These are phyloP conservation scores for Boletellus sp. DNA, from an alignment of 768 basidiomycete species.

Conservation along the genomic window DNA sequence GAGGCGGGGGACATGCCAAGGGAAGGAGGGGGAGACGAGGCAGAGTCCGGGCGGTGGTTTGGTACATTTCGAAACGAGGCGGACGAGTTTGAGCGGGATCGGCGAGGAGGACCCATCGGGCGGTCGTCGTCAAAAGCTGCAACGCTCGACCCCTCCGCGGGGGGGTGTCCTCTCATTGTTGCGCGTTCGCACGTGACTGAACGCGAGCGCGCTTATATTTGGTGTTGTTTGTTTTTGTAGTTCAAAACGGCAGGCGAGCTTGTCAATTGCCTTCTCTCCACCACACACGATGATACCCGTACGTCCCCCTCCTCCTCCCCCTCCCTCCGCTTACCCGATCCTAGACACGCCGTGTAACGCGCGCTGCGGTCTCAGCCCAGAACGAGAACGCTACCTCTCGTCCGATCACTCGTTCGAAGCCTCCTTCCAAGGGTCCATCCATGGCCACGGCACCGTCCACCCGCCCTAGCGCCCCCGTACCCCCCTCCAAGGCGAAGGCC, in stretches of 20 bases:
- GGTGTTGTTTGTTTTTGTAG: slow-evolving; percentile 30
- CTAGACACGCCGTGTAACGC: slow-evolving; percentile 64
- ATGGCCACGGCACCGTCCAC: slow-evolving; percentile 35
- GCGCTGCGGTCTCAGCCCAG: slow-evolving; percentile 48
- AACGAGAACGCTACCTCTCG: slow-evolving; percentile 72
- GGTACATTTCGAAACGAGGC: slow-evolving; percentile 16
- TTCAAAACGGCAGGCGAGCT: slow-evolving; percentile 34
- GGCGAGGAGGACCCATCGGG: slow-evolving; percentile 25
- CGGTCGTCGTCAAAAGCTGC: background rate
- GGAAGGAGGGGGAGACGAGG: slow-evolving; percentile 5
- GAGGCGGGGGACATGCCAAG: slow-evolving; percentile 61
- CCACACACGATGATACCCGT: slow-evolving; percentile 41
- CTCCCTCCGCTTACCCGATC: background rate
- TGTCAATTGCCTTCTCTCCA: slow-evolving; percentile 30
- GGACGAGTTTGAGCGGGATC: slow-evolving; percentile 30
- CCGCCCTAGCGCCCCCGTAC: slow-evolving; percentile 41
- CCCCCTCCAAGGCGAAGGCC: slow-evolving; percentile 34
- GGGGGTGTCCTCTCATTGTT: slow-evolving; percentile 16
- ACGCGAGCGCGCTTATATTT: slow-evolving; percentile 39
- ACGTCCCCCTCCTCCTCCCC: background rate
- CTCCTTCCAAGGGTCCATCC: slow-evolving; percentile 37
- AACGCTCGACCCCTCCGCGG: slow-evolving; percentile 9
- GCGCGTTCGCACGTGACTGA: slow-evolving; percentile 27
- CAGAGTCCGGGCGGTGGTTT: background rate
- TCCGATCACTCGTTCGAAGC: slow-evolving; percentile 59